Evolutionary conservation across 768 basidiomycete species (phyloP).

Genomic region (Pisolithus tinctorius): DNA sequence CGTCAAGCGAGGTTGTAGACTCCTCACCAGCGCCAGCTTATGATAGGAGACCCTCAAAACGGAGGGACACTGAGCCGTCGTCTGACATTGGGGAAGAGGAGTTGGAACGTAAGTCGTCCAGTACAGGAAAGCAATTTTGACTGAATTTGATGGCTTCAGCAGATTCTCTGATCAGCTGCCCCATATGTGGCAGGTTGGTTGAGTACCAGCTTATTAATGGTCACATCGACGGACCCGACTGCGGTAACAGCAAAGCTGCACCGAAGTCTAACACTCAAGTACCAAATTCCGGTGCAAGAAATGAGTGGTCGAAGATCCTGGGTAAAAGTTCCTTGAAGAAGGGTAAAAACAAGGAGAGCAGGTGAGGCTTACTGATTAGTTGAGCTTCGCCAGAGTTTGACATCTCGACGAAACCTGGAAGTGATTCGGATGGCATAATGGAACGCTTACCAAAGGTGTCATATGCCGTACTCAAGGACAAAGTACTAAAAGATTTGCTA

Average conservation of each 20-base stretch:
- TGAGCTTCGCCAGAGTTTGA: constrained; percentile 5
- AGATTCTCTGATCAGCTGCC: constrained; percentile 44
- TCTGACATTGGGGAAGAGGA: constrained; percentile 29
- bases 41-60: constrained; percentile 13
- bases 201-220: constrained; percentile 45
- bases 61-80: constrained; percentile 16
- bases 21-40: constrained; percentile 19
- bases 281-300: constrained; percentile 19
- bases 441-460: constrained; percentile 55
- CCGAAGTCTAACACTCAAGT: constrained; percentile 16
- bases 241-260: constrained; percentile 19
- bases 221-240: constrained; percentile 60
- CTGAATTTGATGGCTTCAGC: constrained; percentile 21
- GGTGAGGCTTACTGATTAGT: constrained; percentile 4
- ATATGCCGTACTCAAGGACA: constrained; percentile 59
- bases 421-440: constrained; percentile 28
- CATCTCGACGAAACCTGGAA: constrained; percentile 11
- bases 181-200: constrained; percentile 48
- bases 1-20: constrained; percentile 17
- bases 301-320: constrained; percentile 41
- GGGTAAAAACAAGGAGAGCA: constrained; percentile 36
- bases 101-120: constrained; percentile 14
- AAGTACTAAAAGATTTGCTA: constrained; percentile 51
- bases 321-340: constrained; percentile 24
- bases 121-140: neutral